phyloP scores from a whole-genome alignment of 495 filamentous ascomycete species.

The Neurospora terricola region DNA sequence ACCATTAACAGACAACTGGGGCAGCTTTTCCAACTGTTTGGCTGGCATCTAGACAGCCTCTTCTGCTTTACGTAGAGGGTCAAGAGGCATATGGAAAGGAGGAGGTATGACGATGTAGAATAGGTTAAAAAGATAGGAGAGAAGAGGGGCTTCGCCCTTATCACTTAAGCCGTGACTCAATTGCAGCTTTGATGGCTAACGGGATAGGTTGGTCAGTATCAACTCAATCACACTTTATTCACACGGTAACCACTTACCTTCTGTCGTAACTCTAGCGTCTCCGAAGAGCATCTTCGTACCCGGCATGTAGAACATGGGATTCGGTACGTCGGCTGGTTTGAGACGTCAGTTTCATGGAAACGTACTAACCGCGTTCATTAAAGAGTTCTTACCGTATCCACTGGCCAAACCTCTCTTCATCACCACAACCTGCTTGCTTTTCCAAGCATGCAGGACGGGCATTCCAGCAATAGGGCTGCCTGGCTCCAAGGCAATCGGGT shows the following conservation, averaged over 20 bases:
- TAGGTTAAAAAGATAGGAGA: neutral
- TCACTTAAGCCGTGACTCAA: conserved; percentile 35
- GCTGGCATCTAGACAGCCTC: neutral
- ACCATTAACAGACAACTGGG: neutral
- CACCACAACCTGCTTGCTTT: conserved; percentile 79
- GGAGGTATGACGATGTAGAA: neutral
- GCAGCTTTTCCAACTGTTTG: neutral
- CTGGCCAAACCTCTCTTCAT: conserved; percentile 79
- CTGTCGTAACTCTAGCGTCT: conserved; percentile 69
- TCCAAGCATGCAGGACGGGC: conserved; percentile 80
- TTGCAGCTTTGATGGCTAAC: conserved; percentile 41
- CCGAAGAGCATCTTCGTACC: conserved; percentile 78
- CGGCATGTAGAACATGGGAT: conserved; percentile 83
- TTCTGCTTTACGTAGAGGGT: neutral
- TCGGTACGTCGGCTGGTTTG: conserved; percentile 57
- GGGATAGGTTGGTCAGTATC: conserved; percentile 1
- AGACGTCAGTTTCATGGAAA: conserved; percentile 1
- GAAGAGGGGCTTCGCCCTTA: neutral
- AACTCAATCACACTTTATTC: neutral
- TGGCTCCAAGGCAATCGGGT: conserved; percentile 70
- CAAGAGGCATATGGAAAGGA: neutral
- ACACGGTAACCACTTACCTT: conserved; percentile 39
- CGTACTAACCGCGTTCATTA: too few species aligned
- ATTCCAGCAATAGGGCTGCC: conserved; percentile 74
- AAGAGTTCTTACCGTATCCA: conserved; percentile 54